Evolutionary conservation across 2,329 filamentous ascomycete genomes (phyloP).

Genomic region (Rachicladosporium sp.): DNA sequence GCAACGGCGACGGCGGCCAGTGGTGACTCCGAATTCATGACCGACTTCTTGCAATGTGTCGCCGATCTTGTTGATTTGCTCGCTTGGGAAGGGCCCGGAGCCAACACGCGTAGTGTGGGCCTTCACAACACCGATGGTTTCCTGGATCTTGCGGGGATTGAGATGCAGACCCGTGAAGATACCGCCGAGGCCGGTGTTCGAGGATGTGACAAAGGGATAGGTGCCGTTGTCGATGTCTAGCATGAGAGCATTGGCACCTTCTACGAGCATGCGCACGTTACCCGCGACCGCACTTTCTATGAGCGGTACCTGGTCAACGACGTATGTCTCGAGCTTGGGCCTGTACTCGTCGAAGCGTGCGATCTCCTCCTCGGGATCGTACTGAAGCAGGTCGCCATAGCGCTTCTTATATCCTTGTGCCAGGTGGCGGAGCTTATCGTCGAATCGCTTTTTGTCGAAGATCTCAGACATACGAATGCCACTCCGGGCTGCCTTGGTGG

Average conservation of each 20-base stretch:
- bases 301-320: constrained; percentile 55
- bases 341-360: constrained; percentile 47
- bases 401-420: constrained; percentile 53
- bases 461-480: constrained; percentile 56
- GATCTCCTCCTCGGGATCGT: constrained; percentile 61
- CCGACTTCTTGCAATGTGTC: constrained; percentile 46
- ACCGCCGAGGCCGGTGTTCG: constrained; percentile 48
- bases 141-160: constrained; percentile 47
- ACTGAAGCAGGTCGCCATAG: constrained; percentile 54
- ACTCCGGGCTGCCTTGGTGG: constrained; percentile 51
- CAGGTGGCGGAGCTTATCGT: constrained; percentile 51
- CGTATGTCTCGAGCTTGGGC: constrained; percentile 44
- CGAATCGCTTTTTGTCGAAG: constrained; percentile 54
- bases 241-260: constrained; percentile 59
- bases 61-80: constrained; percentile 46
- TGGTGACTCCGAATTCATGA: constrained; percentile 44
- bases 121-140: constrained; percentile 55
- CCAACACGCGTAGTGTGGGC: constrained; percentile 50
- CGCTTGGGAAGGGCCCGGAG: constrained; percentile 55
- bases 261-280: constrained; percentile 51
- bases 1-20: constrained; percentile 49
- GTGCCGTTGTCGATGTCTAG: constrained; percentile 52
- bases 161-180: constrained; percentile 52
- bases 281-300: constrained; percentile 49
- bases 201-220: constrained; percentile 50